Evolutionary conservation across 2,329 filamentous ascomycete species (phyloP), one percentile per base, ranked within the genome.

Genomic region (Ascochyta rabiei): DNA sequence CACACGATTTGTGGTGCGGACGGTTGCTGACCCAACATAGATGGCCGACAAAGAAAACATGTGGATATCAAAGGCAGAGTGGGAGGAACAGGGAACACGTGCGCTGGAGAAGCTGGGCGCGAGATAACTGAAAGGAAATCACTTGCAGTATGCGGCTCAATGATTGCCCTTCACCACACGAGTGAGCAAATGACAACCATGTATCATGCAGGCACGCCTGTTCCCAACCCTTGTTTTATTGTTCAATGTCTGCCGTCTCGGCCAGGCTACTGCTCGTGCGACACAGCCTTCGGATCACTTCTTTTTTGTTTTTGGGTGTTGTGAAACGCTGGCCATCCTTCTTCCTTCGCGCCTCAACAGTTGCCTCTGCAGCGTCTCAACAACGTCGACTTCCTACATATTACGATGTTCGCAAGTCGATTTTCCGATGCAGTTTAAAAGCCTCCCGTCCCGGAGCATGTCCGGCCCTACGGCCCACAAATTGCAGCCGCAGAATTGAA

Each of bases 31-130:
- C 48, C 19, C 26, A n/a, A 24, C 24, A 13, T 56, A 85, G 83
- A 98, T 99, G 89, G 93, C 95, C 40, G 93, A 98, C 79, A 98
- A 97, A 81, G 91, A 97, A 76, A 90, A 89, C 75, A 98, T 98
- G 95, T 99, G 95, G 95, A 93, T 99, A 71, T 90, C 89, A 66
- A 96, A 96, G 83, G 84, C 90, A 71, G 95, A 99, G 79, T 99
- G 95, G 95, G 85, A 95, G 71, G 95, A 99, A 79, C 89, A 97
- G 75, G 95, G 95, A 34, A 75, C 89, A 33, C 84, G 89, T 53
- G 88, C 90, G 57, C 79, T 99, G 72, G 91, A 96, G 80, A 99
- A 98, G 83, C 82, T 99, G 68, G 95, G 95, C 13, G 91, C 92
- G 45, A 88, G 93, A 85, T 95, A 63, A 73, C 51, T 39, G 48